Base-by-base conservation (phyloP, 202 grass and related monocot genomes). In the Thinopyrum obtusiflorum region DNA sequence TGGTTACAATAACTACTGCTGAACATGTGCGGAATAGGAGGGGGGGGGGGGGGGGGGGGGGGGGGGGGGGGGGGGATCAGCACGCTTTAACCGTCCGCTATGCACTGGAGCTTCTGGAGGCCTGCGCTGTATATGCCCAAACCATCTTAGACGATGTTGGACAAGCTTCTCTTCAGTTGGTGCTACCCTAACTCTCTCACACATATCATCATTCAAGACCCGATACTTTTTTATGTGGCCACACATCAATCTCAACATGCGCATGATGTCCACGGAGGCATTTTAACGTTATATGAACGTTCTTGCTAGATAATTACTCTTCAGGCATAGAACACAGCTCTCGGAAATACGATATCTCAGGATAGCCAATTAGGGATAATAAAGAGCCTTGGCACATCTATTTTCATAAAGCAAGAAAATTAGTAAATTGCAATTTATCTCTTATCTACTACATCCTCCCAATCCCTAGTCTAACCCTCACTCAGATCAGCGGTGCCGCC, bases 301-400 rank as follows among this genome's bases (percentile, higher is more conserved):
- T 81, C 51, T 35, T 53, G 31, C 28, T 60, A 68, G 79, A 60
- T 87, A 42, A 68, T 78, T 49, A 33, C 49, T 77, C 74, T 77
- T 20, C 29, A 60, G 18, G 15, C 49, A 61, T 61, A 82, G 44
- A 76, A 33, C 61, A 76, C 57, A 73, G 69, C 69, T 73, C 23
- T 73, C 11, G 46, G 17, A 36, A 66, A 75, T 76, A 81, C 10
- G 35, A 47, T 63, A 29, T 81, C 23, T 68, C 44, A 53, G 33
- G 31, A 82, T 83, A 78, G 57, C 8, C 11, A 73, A 46, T 44
- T 37, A 73, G 12, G 11, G 37, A 72, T 72, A 72, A 72, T 72
- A 72, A 44, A 73, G 21, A 46, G 69, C 69, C 11, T 73, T 15
- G 6, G 3, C 3, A 0, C 69, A 44, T 44, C 21, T 73, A 13